Conservation (phyloP, 164 flowering plant species). For the Aristolochia californica region DNA sequence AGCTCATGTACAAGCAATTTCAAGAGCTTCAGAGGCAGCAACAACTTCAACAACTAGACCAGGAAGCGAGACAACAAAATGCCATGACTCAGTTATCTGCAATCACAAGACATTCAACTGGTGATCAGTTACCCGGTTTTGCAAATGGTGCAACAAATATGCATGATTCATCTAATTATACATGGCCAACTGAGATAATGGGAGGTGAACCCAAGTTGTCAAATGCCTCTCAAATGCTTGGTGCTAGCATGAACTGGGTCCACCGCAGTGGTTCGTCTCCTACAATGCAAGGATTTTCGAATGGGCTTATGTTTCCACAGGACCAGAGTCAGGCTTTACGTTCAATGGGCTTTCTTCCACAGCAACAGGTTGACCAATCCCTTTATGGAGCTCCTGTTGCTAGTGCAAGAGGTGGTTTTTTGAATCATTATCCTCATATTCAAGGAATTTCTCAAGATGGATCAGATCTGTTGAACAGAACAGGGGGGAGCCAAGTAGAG, state of each 20-base stretch:
- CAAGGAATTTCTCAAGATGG: conserved; percentile 37
- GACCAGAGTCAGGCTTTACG: conserved; percentile 30
- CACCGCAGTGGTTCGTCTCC: conserved; percentile 35
- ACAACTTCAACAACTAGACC: conserved; percentile 44
- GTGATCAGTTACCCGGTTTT: conserved; percentile 29
- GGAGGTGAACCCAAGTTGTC: conserved; percentile 16
- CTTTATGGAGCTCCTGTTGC: conserved; percentile 46
- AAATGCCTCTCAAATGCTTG: conserved; percentile 29
- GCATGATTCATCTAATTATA: conserved; percentile 26
- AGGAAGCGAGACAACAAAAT: conserved; percentile 37
- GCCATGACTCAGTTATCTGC: conserved; percentile 27
- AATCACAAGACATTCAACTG: conserved; percentile 27
- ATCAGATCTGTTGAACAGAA: conserved; percentile 22
- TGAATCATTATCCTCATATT: conserved; percentile 29
- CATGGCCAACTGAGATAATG: conserved; percentile 14
- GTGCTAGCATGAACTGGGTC: conserved; percentile 28
- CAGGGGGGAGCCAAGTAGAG: conserved; percentile 24
- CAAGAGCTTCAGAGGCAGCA: conserved; percentile 64
- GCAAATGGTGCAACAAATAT: conserved; percentile 31
- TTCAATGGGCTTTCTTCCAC: conserved; percentile 37
- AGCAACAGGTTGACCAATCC: conserved; percentile 45
- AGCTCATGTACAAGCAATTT: conserved; percentile 48
- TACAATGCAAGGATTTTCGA: conserved; percentile 33
- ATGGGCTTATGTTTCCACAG: conserved; percentile 27
- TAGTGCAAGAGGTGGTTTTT: conserved; percentile 25